Base-by-base conservation (phyloP, 2,329 filamentous ascomycete genomes). In the Apiospora saccharicola region DNA sequence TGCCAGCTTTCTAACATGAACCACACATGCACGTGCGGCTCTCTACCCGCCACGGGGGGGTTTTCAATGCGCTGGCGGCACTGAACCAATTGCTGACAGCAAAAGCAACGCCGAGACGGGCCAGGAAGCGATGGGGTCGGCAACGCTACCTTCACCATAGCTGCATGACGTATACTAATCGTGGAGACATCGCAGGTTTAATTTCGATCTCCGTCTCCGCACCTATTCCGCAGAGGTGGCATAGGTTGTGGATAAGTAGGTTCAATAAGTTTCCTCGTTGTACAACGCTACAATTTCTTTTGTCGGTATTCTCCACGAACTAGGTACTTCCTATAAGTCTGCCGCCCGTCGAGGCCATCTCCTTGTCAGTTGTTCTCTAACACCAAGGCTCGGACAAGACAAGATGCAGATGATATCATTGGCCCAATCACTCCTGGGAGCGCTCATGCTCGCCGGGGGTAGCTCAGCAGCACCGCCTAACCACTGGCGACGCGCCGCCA, bases 391-490 rank as follows among this genome's bases (percentile, higher is more conserved):
- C 57, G 19, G 57, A 41, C 34, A 64, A 41, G 57, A 64, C 34
- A 64, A 41, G 57, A 64, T 41, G 19, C 41, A 64, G 57, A 64
- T 13, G 34, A 51, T 70, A 13, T 53, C 68, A 13, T 47, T 53
- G 43, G 34, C 68, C 68, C 46, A 41, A 30, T 41, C 46, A 14
- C 46, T 70, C 43, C 49, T 68, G n/a, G 67, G 67, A 46, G 43
- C 67, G 24, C 41, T 68, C 43, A 8, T 68, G 67, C 67, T 68
- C 67, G 67, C 67, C n/a, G 67, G 41, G 26, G n/a, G 24, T 43
- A 22, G n/a, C 41, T 44, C 67, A 13, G 67, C 67, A 47, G 41
- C 67, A 10, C 67, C 37, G n/a, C 37, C 41, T 7, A 47, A 68
- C 67, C 67, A 68, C 19, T 68, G 67, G 41, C 41, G 67, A 22